phyloP scores from a whole-genome alignment of 805 yeast species.

The Kluyveromyces siamensis region DNA sequence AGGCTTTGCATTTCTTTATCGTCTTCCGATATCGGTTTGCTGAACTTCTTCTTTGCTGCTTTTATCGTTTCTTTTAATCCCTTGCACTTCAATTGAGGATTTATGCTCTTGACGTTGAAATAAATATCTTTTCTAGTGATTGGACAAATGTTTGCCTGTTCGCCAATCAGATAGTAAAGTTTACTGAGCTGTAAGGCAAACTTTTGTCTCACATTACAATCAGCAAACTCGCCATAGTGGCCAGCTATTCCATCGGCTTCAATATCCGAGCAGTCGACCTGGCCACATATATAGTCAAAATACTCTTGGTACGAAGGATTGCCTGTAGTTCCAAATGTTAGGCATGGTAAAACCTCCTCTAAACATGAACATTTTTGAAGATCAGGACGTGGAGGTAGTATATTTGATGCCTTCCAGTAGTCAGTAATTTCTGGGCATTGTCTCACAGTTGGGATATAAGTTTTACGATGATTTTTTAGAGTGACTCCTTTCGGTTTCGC shows the following conservation, averaged over 20 bases:
- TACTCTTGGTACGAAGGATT: constrained; percentile 43
- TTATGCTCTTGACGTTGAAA: constrained; percentile 12
- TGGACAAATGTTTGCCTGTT: constrained; percentile 23
- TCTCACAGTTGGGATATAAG: constrained; percentile 10
- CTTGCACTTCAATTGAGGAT: background rate
- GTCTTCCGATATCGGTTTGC: background rate
- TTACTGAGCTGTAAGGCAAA: constrained; percentile 53
- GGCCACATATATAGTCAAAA: constrained; percentile 49
- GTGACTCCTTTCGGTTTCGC: constrained; percentile 39
- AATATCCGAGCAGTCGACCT: constrained; percentile 52
- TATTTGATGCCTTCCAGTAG: constrained; percentile 53
- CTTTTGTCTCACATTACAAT: constrained; percentile 55
- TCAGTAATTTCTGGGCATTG: constrained; percentile 43
- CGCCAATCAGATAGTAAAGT: constrained; percentile 45
- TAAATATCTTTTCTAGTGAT: constrained; percentile 12
- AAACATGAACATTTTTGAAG: constrained; percentile 53
- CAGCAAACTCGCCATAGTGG: constrained; percentile 57
- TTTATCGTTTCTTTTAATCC: background rate
- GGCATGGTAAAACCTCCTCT: constrained; percentile 45
- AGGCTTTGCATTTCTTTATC: background rate
- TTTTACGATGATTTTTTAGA: constrained; percentile 21
- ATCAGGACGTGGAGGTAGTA: constrained; percentile 65
- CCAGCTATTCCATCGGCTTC: constrained; percentile 50
- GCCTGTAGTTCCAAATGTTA: constrained; percentile 39
- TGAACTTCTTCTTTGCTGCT: background rate